Conservation (phyloP, 176 grass and related monocot genomes). For the Rhynchospora pubera region DNA sequence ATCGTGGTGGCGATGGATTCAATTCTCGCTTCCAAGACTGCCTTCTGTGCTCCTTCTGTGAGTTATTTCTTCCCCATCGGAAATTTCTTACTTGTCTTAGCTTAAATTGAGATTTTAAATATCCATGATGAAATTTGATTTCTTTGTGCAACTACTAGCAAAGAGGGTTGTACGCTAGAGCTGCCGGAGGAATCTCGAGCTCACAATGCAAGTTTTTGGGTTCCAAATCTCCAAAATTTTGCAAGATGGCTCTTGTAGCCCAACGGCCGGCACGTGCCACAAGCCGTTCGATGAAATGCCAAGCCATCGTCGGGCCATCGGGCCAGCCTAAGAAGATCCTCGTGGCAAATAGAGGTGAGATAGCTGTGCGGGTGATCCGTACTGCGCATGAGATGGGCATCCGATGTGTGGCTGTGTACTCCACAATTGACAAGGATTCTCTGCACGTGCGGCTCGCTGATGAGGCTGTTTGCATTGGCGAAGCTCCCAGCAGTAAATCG, state of each 20-base stretch:
- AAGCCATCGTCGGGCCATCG: slow-evolving; percentile 10
- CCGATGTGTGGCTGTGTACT: slow-evolving; percentile 40
- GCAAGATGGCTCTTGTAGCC: slow-evolving; percentile 18
- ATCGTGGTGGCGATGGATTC: slow-evolving; percentile 24
- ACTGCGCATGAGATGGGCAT: slow-evolving; percentile 54
- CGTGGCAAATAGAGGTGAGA: slow-evolving; percentile 46
- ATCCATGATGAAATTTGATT: background rate
- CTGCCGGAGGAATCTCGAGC: slow-evolving; percentile 27
- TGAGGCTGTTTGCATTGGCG: slow-evolving; percentile 42
- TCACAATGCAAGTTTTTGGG: slow-evolving; percentile 37
- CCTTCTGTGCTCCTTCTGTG: slow-evolving; percentile 13
- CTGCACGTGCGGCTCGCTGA: slow-evolving; percentile 46
- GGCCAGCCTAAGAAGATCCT: slow-evolving; percentile 36
- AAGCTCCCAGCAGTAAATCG: slow-evolving; percentile 52
- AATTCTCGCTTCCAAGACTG: slow-evolving; percentile 29
- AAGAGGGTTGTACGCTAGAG: slow-evolving; percentile 26
- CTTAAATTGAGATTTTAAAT: background rate
- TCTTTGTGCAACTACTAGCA: background rate
- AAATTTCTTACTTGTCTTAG: background rate
- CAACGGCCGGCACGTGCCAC: background rate
- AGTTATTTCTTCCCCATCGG: background rate
- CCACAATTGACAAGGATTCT: slow-evolving; percentile 44
- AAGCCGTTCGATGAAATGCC: slow-evolving; percentile 25
- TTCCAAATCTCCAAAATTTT: slow-evolving; percentile 22
- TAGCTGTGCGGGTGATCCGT: slow-evolving; percentile 48